phyloP scores from a whole-genome alignment of 192 early-diverging fungal genomes.

The Tieghemiomyces parasiticus region DNA sequence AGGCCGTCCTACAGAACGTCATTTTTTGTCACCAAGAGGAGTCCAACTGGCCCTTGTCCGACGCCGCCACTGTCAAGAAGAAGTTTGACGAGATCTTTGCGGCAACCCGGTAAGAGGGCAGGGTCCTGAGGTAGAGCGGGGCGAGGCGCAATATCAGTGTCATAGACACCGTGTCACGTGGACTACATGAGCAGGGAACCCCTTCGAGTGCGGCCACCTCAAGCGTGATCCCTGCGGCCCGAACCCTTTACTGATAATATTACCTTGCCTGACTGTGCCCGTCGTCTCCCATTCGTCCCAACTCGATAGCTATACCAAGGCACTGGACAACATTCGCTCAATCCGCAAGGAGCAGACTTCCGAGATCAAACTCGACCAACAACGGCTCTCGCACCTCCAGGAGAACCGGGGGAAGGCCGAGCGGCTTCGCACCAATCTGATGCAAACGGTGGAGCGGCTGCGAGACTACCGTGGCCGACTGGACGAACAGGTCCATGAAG shows the following conservation, averaged over 20 bases:
- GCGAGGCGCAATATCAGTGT: no score
- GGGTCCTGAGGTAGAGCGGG: no score
- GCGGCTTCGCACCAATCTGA: constrained; percentile 28
- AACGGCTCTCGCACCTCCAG: constrained; percentile 47
- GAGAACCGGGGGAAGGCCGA: constrained; percentile 57
- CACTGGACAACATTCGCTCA: constrained; percentile 63
- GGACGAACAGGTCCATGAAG: constrained; percentile 27
- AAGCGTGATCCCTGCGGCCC: no score
- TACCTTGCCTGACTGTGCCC: no score
- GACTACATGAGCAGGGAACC: no score
- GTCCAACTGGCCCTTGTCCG: constrained; percentile 89
- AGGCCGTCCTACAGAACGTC: constrained; percentile 90
- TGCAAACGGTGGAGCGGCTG: constrained; percentile 25
- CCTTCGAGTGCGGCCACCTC: no score
- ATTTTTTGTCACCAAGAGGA: constrained; percentile 99
- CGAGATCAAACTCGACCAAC: constrained; percentile 44
- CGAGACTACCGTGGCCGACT: constrained; percentile 25
- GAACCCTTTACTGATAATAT: no score
- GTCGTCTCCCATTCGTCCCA: no score
- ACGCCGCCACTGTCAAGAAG: constrained; percentile 75
- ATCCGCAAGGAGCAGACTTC: constrained; percentile 51
- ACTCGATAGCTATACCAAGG: constrained; percentile 65
- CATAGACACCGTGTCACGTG: no score
- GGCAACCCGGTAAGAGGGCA: constrained; percentile 60
- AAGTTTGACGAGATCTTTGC: constrained; percentile 99